A percentile compares a stretch with the other conserved stretches of the same genome.
Evolutionary conservation across 2,329 filamentous ascomycete genomes (phyloP).

Genomic region (Diaporthe ilicicola): DNA sequence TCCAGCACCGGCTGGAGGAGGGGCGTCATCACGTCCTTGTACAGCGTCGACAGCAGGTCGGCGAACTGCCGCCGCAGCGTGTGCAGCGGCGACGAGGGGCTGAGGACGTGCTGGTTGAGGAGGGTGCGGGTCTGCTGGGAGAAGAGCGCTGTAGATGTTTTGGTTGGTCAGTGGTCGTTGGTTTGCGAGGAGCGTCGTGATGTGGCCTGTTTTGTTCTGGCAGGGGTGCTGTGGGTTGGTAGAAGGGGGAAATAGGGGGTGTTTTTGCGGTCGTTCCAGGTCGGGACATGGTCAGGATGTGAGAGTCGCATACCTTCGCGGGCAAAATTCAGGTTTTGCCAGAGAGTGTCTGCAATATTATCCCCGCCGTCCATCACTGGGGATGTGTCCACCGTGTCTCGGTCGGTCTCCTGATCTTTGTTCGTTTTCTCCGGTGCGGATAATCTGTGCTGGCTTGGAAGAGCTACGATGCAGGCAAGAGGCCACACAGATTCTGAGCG

Average conservation of each 20-base stretch:
- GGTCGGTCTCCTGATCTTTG: not conserved
- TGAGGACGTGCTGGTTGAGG: constrained; percentile 58
- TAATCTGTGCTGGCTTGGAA: not conserved
- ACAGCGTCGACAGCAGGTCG: constrained; percentile 40
- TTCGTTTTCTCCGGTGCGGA: not conserved
- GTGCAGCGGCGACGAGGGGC: constrained; percentile 55
- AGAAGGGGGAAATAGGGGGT: not conserved
- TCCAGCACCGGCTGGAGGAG: constrained; percentile 54
- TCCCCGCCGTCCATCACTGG: constrained; percentile 30
- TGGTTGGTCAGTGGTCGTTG: not conserved
- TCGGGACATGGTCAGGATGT: too few relatives aligned
- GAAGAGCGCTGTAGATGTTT: constrained; percentile 42
- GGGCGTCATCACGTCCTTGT: constrained; percentile 47
- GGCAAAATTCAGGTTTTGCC: constrained; percentile 28
- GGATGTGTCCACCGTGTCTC: not conserved
- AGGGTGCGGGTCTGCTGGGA: constrained; percentile 52
- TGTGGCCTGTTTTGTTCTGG: not conserved
- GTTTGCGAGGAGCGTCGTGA: not conserved
- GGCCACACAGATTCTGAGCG: not conserved
- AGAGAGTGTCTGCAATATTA: constrained; percentile 21
- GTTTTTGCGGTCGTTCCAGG: not conserved
- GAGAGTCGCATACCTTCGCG: constrained; percentile 26
- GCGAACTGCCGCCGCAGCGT: constrained; percentile 47
- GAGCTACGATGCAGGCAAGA: not conserved
- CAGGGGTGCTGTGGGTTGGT: not conserved